Evolutionary conservation across 352 stramenopile species (phyloP).

Genomic region (Phytophthora sp.): DNA sequence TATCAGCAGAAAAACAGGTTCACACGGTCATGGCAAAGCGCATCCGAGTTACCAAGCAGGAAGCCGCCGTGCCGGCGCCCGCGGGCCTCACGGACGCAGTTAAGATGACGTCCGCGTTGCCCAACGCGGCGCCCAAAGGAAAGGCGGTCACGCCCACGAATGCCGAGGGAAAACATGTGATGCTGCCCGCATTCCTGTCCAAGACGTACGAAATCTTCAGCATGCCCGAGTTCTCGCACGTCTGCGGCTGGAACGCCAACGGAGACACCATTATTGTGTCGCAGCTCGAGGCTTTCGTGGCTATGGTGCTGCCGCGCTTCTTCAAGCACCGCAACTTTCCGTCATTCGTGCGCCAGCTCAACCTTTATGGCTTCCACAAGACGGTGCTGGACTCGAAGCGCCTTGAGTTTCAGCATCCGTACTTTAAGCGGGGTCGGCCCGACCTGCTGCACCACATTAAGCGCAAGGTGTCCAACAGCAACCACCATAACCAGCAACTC

Average conservation of each 20-base stretch:
- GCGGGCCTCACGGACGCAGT: slow-evolving; percentile 4
- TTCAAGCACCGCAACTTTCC: slow-evolving; percentile 95
- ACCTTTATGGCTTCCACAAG: slow-evolving; percentile 95
- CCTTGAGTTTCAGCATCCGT: slow-evolving; percentile 93
- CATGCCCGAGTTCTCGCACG: slow-evolving; percentile 75
- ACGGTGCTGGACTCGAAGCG: slow-evolving; percentile 92
- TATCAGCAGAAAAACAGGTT: slow-evolving; percentile 21
- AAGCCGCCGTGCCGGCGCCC: slow-evolving; percentile 12
- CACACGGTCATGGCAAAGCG: slow-evolving; percentile 66
- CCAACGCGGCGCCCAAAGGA: slow-evolving; percentile 5
- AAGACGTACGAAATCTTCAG: slow-evolving; percentile 96
- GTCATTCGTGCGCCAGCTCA: slow-evolving; percentile 94
- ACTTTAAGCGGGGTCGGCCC: slow-evolving; percentile 89
- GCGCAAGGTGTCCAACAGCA: slow-evolving; percentile 81
- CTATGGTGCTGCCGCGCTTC: slow-evolving; percentile 87
- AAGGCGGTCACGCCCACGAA: slow-evolving; percentile 21
- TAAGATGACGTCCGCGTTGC: not conserved
- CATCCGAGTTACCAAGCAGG: slow-evolving; percentile 51
- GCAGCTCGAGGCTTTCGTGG: slow-evolving; percentile 82
- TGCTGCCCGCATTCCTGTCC: slow-evolving; percentile 90
- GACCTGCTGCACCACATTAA: slow-evolving; percentile 91
- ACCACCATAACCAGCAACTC: slow-evolving; percentile 53
- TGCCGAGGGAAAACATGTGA: slow-evolving; percentile 76
- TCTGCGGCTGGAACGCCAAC: slow-evolving; percentile 91
- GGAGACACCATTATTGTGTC: slow-evolving; percentile 94